Evolutionary conservation across 176 grass and related monocot genomes (phyloP).

Genomic region (Oryza brachyantha): DNA sequence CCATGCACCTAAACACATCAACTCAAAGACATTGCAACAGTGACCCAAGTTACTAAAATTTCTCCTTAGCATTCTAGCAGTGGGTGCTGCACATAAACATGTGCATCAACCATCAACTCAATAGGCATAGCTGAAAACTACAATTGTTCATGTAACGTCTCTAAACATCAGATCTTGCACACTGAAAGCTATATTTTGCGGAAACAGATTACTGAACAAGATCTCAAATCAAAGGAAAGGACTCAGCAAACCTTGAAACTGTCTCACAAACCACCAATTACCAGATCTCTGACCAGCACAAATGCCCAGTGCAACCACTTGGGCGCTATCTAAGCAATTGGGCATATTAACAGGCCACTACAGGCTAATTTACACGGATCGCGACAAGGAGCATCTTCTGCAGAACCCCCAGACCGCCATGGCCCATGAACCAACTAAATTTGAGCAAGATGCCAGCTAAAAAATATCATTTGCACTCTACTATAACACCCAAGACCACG

Average conservation of each 20-base stretch:
- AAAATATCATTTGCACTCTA: not conserved
- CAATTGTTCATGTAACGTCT: not conserved
- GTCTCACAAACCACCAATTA: not conserved
- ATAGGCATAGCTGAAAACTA: not conserved
- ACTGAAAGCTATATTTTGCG: not conserved
- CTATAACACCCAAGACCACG: not conserved
- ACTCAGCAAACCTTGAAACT: not conserved
- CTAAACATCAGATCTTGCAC: slow-evolving; percentile 29
- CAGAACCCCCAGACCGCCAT: not conserved
- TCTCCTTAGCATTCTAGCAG: not conserved
- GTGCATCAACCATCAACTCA: not conserved
- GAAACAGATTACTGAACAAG: not conserved
- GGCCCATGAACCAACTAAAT: not conserved
- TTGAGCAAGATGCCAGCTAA: not conserved
- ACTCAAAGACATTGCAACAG: not conserved
- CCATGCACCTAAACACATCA: not conserved
- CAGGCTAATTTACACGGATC: not conserved
- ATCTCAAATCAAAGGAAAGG: not conserved
- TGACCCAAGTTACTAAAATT: not conserved
- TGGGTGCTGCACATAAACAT: not conserved
- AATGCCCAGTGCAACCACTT: not conserved
- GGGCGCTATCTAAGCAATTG: not conserved
- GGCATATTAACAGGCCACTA: not conserved
- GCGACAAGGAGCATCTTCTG: not conserved
- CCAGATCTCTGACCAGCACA: not conserved